A percentile compares a stretch with the other conserved stretches of the same genome.
These are phyloP conservation scores for Rhododendron simsii DNA, from an alignment of 148 eudicot species.

Conservation along the genomic window DNA sequence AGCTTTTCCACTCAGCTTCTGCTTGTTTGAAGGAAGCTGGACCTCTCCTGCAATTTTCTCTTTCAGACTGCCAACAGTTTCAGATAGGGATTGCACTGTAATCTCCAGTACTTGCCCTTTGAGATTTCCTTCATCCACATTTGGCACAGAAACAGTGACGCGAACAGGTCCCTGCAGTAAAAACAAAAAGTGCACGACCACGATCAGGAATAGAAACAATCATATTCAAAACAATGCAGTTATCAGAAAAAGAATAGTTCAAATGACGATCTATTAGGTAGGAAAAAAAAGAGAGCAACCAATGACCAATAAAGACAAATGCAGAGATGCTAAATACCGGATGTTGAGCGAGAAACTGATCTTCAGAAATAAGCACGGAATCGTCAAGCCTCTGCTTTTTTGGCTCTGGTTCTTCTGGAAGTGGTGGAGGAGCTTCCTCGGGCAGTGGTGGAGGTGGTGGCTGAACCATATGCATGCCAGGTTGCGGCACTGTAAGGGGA, in stretches of 20 bases:
- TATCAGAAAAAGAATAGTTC: neutral
- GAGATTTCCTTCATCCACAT: constrained; percentile 62
- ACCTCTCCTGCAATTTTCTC: constrained; percentile 62
- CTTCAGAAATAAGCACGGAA: constrained; percentile 49
- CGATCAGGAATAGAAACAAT: neutral
- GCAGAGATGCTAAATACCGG: constrained; percentile 30
- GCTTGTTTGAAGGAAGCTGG: constrained; percentile 67
- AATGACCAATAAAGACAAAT: neutral
- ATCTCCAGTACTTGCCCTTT: constrained; percentile 62
- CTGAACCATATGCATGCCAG: constrained; percentile 46
- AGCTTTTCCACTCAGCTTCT: constrained; percentile 66
- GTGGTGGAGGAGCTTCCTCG: constrained; percentile 66
- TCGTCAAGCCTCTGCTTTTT: constrained; percentile 65
- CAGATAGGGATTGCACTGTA: constrained; percentile 46
- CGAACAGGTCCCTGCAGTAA: constrained; percentile 56
- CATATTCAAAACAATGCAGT: neutral
- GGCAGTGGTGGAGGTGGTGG: constrained; percentile 48
- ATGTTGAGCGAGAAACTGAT: constrained; percentile 65
- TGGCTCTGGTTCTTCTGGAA: constrained; percentile 71
- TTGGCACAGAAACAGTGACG: constrained; percentile 48
- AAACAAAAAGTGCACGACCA: neutral
- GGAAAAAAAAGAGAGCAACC: neutral
- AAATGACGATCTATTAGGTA: neutral
- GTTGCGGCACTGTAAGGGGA: constrained; percentile 28
- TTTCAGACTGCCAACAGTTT: constrained; percentile 63